A percentile compares a stretch with the other conserved stretches of the same genome.
phyloP scores from a whole-genome alignment of 1,284 basidiomycete genomes.

The Apiotrichum domesticum region DNA sequence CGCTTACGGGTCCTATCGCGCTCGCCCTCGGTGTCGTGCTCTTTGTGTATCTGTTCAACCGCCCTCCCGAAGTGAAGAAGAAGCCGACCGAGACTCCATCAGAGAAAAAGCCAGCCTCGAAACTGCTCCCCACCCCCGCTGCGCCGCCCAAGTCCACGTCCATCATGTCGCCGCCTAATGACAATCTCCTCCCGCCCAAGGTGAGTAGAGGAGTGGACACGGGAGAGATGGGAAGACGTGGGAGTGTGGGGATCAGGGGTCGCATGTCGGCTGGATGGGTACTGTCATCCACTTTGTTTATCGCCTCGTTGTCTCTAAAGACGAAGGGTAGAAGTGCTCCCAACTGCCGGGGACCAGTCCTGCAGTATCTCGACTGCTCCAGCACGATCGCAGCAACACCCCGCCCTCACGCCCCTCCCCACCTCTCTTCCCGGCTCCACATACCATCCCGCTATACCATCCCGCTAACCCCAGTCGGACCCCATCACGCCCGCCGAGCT shows the following conservation, averaged over 20 bases:
- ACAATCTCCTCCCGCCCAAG: conserved; percentile 41
- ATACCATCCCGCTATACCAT: neutral
- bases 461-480: conserved; percentile 27
- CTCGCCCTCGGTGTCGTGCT: conserved; percentile 27
- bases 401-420: neutral
- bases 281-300: no score
- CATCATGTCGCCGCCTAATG: conserved; percentile 45
- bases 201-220: conserved; percentile 16
- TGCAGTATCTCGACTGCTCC: no score
- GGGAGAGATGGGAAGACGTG: neutral
- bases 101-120: neutral
- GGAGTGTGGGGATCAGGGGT: no score
- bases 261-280: neutral
- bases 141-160: conserved; percentile 8
- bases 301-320: no score
- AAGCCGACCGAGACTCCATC: no score
- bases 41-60: neutral
- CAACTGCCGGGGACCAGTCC: no score
- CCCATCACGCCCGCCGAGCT: conserved; percentile 40
- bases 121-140: neutral
- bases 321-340: no score
- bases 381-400: neutral
- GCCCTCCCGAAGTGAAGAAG: no score
- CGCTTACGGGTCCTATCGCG: conserved; percentile 1
- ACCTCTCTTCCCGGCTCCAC: no score